A percentile compares a stretch with the other conserved stretches of the same genome.
Evolutionary conservation across 768 basidiomycete species (phyloP).

Genomic region (Xerocomus potaroensis): DNA sequence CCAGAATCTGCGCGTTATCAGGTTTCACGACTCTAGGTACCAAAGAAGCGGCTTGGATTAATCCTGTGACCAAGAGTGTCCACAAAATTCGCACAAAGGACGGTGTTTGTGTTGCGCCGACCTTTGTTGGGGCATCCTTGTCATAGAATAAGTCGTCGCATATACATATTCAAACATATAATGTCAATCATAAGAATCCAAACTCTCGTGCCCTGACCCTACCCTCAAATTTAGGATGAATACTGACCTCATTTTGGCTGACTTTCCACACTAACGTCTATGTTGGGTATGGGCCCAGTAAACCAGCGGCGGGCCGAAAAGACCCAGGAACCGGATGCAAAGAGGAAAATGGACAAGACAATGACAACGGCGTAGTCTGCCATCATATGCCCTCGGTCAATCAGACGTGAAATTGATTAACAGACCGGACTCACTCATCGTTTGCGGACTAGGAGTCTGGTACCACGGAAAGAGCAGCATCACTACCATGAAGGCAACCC

Average conservation of each 20-base stretch:
- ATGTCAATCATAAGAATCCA: neutral
- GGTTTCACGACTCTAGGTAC: constrained; percentile 88
- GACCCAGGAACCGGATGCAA: constrained; percentile 31
- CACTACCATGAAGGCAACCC: constrained; percentile 33
- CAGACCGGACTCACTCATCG: constrained; percentile 34
- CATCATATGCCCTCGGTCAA: neutral
- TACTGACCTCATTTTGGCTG: neutral
- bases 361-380: constrained; percentile 27
- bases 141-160: constrained; percentile 49
- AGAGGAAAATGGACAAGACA: constrained; percentile 29
- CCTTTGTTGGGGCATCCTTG: constrained; percentile 84
- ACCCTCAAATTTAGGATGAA: neutral
- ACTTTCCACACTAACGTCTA: constrained; percentile 6
- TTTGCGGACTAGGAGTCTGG: constrained; percentile 17
- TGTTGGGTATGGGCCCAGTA: constrained; percentile 31
- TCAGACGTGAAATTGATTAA: neutral
- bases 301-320: constrained; percentile 35
- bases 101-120: constrained; percentile 78
- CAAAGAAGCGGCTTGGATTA: constrained; percentile 82
- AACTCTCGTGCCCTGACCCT: too few species aligned
- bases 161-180: neutral
- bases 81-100: constrained; percentile 85
- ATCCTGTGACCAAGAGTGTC: constrained; percentile 70
- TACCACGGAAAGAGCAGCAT: constrained; percentile 33
- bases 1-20: constrained; percentile 19